Conservation (phyloP, 345 rosid species). For the Rhodamnia rubescens region DNA sequence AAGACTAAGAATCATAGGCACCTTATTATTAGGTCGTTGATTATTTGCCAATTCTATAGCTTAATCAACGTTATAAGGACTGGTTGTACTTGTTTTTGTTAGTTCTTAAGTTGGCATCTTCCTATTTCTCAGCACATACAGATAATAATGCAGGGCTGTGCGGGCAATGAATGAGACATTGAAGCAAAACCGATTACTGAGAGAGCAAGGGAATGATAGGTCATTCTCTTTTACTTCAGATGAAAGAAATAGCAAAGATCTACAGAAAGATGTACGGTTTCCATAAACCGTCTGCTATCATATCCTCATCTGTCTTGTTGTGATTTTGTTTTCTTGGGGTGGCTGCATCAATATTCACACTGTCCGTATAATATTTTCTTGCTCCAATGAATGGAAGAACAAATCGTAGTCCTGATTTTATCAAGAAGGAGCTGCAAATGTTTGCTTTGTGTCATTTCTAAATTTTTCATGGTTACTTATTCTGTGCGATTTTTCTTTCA, state of each 20-base stretch:
- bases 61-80: not conserved
- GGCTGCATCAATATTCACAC: not conserved
- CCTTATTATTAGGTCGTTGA: not conserved
- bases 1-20: not conserved
- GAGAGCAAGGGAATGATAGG: conserved; percentile 45
- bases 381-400: not conserved
- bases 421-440: not conserved
- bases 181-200: conserved; percentile 80
- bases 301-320: not conserved
- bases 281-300: not conserved
- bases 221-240: conserved; percentile 35
- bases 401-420: not conserved
- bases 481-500: not conserved
- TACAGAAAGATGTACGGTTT: conserved; percentile 53
- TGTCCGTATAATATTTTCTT: not conserved
- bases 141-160: conserved; percentile 66
- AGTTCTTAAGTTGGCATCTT: not conserved
- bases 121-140: not conserved
- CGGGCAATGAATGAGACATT: conserved; percentile 89
- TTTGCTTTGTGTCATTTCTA: not conserved
- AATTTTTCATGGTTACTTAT: not conserved
- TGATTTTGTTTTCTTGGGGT: not conserved
- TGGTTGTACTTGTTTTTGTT: not conserved
- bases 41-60: not conserved
- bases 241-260: conserved; percentile 28